A percentile compares a stretch with the other conserved stretches of the same genome.
These are phyloP conservation scores for Colletotrichum phormii DNA, from an alignment of 2,329 filamentous ascomycete genomes.

Conservation along the genomic window DNA sequence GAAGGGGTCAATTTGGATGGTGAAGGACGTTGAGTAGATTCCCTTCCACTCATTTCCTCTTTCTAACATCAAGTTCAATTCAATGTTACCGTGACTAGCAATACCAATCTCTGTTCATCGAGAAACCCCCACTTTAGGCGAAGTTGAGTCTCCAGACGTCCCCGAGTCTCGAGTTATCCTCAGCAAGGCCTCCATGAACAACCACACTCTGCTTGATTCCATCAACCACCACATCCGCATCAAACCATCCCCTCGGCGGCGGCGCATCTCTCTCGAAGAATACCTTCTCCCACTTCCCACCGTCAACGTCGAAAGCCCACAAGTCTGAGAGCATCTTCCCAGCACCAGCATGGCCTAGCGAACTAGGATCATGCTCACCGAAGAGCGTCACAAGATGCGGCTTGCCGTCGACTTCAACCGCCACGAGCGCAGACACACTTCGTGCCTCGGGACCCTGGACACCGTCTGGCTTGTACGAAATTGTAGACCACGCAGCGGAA, in stretches of 20 bases:
- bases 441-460: constrained; percentile 44
- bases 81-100: background rate
- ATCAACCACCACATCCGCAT: constrained; percentile 44
- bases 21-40: constrained; percentile 48
- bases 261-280: constrained; percentile 41
- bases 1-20: constrained; percentile 54
- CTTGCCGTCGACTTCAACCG: constrained; percentile 38
- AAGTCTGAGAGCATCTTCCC: constrained; percentile 54
- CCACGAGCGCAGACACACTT: constrained; percentile 46
- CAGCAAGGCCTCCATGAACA: constrained; percentile 53
- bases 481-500: constrained; percentile 42
- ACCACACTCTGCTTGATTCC: constrained; percentile 42
- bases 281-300: constrained; percentile 44
- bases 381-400: constrained; percentile 51
- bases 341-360: constrained; percentile 52
- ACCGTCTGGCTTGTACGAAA: constrained; percentile 43
- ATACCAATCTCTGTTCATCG: background rate
- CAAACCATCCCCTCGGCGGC: constrained; percentile 53
- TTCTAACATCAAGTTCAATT: background rate
- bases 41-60: background rate
- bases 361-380: constrained; percentile 52
- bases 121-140: background rate
- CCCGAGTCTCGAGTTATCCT: constrained; percentile 50
- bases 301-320: constrained; percentile 53
- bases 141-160: constrained; percentile 52